These are phyloP conservation scores for Clausena lansium DNA, from an alignment of 345 rosid species.

Conservation along the genomic window DNA sequence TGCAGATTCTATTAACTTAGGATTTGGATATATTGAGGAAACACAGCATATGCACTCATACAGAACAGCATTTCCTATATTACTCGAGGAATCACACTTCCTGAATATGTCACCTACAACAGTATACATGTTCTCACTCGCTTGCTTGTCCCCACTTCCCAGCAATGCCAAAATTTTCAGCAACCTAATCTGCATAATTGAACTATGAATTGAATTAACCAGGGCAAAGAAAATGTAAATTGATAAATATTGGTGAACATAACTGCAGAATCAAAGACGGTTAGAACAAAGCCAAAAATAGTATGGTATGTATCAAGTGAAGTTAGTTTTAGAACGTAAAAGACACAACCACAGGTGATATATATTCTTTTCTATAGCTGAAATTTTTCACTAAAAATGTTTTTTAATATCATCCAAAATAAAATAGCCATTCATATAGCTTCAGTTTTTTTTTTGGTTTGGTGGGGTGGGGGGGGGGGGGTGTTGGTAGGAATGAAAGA, in stretches of 20 bases:
- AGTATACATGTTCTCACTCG: conserved; percentile 91
- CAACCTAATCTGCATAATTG: conserved; percentile 71
- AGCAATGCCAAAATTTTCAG: conserved; percentile 87
- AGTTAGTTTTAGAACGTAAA: too few species aligned
- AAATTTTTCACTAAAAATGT: not conserved
- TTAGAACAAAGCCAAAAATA: too few species aligned
- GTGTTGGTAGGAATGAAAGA: too few species aligned
- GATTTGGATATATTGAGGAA: conserved; percentile 76
- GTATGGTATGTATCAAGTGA: too few species aligned
- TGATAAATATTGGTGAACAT: not conserved
- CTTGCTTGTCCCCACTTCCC: conserved; percentile 95
- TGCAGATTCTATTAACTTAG: conserved; percentile 84
- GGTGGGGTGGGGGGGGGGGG: too few species aligned
- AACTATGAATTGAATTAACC: conserved; percentile 13
- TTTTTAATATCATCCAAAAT: not conserved
- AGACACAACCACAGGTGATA: not conserved
- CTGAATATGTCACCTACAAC: conserved; percentile 86
- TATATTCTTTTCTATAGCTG: not conserved
- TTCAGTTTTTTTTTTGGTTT: too few species aligned
- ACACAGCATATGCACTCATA: conserved; percentile 94
- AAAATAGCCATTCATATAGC: not conserved
- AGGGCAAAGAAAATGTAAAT: not conserved
- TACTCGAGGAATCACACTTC: conserved; percentile 82
- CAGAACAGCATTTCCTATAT: conserved; percentile 91
- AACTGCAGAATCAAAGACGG: too few species aligned